These are phyloP conservation scores for Corynespora cassiicola DNA, from an alignment of 2,329 filamentous ascomycete genomes.

Conservation along the genomic window DNA sequence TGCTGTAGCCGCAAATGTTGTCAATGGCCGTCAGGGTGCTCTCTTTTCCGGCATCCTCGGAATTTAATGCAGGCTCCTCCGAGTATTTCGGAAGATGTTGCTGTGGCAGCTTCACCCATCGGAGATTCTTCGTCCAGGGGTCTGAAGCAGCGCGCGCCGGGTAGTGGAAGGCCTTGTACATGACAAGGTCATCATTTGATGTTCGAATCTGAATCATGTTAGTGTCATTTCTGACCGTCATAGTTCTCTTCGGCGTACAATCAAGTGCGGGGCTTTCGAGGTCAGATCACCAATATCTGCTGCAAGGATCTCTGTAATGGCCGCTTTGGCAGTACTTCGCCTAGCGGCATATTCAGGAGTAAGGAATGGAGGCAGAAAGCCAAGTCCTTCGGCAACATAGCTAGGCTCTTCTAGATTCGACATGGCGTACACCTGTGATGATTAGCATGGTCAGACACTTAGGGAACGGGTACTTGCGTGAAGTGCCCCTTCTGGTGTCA, in stretches of 20 bases:
- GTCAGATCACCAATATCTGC: conserved; percentile 82
- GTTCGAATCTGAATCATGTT: conserved; percentile 69
- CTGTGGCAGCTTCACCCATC: conserved; percentile 79
- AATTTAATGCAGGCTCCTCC: conserved; percentile 56
- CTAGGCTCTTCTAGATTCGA: conserved; percentile 74
- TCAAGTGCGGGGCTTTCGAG: conserved; percentile 75
- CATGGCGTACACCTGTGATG: conserved; percentile 73
- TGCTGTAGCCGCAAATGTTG: conserved; percentile 78
- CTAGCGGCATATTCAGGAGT: conserved; percentile 73
- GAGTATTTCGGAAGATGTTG: conserved; percentile 67
- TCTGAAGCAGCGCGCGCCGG: conserved; percentile 43
- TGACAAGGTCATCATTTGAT: conserved; percentile 78
- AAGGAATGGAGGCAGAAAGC: conserved; percentile 78
- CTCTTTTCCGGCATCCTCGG: conserved; percentile 52
- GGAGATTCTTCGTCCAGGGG: conserved; percentile 64
- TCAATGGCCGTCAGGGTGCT: conserved; percentile 63
- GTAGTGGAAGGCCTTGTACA: conserved; percentile 81
- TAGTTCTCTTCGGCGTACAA: conserved; percentile 71
- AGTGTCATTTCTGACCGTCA: background rate
- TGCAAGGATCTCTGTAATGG: conserved; percentile 78
- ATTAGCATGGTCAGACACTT: background rate
- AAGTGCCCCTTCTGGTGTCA: conserved; percentile 76
- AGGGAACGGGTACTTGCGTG: conserved; percentile 63
- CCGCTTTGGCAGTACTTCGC: conserved; percentile 74
- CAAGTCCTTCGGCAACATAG: conserved; percentile 77